phyloP scores from a whole-genome alignment of 192 early-diverging fungal genomes.

The Coemansia sp. region DNA sequence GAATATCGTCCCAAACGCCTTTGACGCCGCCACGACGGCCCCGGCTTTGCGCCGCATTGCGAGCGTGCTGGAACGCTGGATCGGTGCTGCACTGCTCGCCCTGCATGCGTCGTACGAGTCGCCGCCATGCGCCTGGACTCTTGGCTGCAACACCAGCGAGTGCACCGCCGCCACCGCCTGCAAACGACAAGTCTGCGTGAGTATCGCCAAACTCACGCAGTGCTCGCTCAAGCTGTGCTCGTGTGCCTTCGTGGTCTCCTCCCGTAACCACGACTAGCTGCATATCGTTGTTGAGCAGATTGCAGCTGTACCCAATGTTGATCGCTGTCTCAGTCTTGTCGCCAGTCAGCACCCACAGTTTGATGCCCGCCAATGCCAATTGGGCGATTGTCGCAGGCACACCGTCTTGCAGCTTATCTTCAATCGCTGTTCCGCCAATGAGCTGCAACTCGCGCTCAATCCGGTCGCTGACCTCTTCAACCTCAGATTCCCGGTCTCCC shows the following conservation, averaged over 20 bases:
- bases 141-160: conserved; percentile 39
- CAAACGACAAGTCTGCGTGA: conserved; percentile 46
- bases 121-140: conserved; percentile 40
- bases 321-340: conserved; percentile 98
- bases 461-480: conserved; percentile 73
- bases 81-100: conserved; percentile 9
- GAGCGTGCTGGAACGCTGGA: conserved; percentile 37
- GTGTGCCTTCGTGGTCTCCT: conserved; percentile 57
- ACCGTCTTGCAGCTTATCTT: conserved; percentile 96
- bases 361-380: conserved; percentile 83
- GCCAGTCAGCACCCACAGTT: conserved; percentile 96
- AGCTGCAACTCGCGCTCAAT: conserved; percentile 81
- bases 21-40: conserved; percentile 39
- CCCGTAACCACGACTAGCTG: conserved; percentile 74
- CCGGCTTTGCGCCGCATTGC: conserved; percentile 27
- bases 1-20: conserved; percentile 53
- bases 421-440: conserved; percentile 96
- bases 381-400: conserved; percentile 91
- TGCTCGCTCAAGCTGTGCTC: conserved; percentile 68
- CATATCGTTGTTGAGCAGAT: conserved; percentile 82
- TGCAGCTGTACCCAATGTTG: conserved; percentile 95
- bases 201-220: conserved; percentile 60
- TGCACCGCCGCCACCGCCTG: conserved; percentile 31
- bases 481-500: conserved; percentile 75
- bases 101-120: conserved; percentile 21